These are phyloP conservation scores for Lachancea dasiensis DNA, from an alignment of 805 yeast species.

Conservation along the genomic window DNA sequence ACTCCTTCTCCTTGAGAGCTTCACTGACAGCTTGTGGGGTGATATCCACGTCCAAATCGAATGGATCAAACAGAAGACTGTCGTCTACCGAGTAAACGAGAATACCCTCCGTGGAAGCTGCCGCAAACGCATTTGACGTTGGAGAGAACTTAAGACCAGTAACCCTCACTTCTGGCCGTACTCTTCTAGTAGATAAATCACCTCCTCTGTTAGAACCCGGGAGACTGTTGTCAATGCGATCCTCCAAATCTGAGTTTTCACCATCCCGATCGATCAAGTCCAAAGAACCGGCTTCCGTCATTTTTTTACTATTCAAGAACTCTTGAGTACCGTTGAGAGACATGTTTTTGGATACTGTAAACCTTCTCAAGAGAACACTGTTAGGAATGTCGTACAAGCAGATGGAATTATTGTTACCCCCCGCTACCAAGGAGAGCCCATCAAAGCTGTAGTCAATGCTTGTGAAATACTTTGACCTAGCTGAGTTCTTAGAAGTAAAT, in stretches of 20 bases:
- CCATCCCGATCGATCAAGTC: conserved; percentile 81
- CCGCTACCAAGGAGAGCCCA: conserved; percentile 83
- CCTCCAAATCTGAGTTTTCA: conserved; percentile 80
- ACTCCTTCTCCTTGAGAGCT: conserved; percentile 49
- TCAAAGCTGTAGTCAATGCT: conserved; percentile 82
- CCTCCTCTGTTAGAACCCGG: conserved; percentile 85
- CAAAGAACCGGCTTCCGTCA: conserved; percentile 84
- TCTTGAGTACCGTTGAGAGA: conserved; percentile 81
- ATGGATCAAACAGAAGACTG: conserved; percentile 78
- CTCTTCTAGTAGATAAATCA: conserved; percentile 69
- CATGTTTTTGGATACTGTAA: conserved; percentile 85
- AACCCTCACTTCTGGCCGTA: conserved; percentile 79
- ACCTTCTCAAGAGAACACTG: conserved; percentile 77
- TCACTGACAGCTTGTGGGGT: conserved; percentile 74
- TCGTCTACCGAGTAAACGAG: conserved; percentile 76
- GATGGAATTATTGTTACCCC: conserved; percentile 86
- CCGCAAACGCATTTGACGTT: conserved; percentile 83
- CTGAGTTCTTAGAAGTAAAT: conserved; percentile 72
- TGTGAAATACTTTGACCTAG: conserved; percentile 78
- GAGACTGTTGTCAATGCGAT: conserved; percentile 62
- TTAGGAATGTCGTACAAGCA: conserved; percentile 87
- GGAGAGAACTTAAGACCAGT: conserved; percentile 80
- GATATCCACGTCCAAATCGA: conserved; percentile 86
- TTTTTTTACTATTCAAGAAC: conserved; percentile 66
- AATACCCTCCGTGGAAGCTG: conserved; percentile 92